Conservation (phyloP, 1,284 basidiomycete genomes). For the Mycena citricolor region DNA sequence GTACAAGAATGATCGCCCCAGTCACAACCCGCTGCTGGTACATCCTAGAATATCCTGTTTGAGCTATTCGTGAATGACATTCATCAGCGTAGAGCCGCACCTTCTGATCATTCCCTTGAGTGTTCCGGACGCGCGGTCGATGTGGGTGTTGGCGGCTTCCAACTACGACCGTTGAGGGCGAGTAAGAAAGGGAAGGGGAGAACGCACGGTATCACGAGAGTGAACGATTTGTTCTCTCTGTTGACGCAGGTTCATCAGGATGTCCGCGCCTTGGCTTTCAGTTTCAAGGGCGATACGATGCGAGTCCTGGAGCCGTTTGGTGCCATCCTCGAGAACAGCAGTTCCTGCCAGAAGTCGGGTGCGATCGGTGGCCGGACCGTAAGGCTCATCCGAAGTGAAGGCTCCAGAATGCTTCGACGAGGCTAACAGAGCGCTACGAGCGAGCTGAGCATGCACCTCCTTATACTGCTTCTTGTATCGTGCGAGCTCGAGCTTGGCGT, state of each 20-base stretch:
- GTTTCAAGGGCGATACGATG: constrained; percentile 95
- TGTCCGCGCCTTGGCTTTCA: constrained; percentile 93
- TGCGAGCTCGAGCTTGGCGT: constrained; percentile 71
- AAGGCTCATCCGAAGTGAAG: constrained; percentile 78
- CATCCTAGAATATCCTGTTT: constrained; percentile 54
- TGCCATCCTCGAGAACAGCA: constrained; percentile 73
- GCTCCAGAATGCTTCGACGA: constrained; percentile 41
- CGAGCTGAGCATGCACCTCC: constrained; percentile 56
- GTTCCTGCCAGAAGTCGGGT: constrained; percentile 80
- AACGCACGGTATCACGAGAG: constrained; percentile 80
- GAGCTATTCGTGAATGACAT: constrained; percentile 33
- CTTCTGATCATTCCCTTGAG: constrained; percentile 77
- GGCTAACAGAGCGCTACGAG: constrained; percentile 62
- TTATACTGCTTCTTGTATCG: constrained; percentile 79
- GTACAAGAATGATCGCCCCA: constrained; percentile 64
- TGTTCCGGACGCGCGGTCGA: constrained; percentile 73
- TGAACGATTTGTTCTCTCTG: constrained; percentile 98
- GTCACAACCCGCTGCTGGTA: constrained; percentile 78
- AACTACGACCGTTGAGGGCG: constrained; percentile 41
- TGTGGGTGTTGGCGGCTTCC: constrained; percentile 66
- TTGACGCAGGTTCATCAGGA: constrained; percentile 79
- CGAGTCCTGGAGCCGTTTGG: constrained; percentile 83
- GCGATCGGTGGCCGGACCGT: constrained; percentile 65
- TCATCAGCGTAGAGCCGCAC: constrained; percentile 37
- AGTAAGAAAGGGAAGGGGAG: neutral